phyloP scores from a whole-genome alignment of 495 filamentous ascomycete species.

The Articulospora tetracladia region DNA sequence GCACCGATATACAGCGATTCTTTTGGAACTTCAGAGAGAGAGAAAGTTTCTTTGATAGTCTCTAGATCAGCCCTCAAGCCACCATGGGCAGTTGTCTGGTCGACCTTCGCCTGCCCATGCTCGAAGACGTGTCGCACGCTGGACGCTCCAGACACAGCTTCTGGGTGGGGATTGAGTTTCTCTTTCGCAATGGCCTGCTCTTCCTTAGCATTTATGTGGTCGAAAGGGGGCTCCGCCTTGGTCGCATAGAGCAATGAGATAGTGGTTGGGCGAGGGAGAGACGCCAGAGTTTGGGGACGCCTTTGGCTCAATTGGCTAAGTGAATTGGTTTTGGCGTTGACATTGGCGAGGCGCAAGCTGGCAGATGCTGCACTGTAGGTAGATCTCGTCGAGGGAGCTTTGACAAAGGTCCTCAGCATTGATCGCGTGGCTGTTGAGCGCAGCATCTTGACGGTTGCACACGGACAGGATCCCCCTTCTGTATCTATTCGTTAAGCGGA shows the following conservation, averaged over 20 bases:
- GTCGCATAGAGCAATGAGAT: constrained; percentile 27
- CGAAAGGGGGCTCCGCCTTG: constrained; percentile 23
- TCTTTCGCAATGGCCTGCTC: constrained; percentile 46
- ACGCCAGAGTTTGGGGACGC: constrained; percentile 14
- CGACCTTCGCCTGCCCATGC: constrained; percentile 17
- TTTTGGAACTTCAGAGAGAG: constrained; percentile 68
- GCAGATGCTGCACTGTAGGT: constrained; percentile 23
- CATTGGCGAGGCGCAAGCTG: constrained; percentile 11
- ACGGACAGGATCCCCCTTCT: constrained; percentile 6
- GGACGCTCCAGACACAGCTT: constrained; percentile 53
- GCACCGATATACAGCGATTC: constrained; percentile 80
- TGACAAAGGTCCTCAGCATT: constrained; percentile 26
- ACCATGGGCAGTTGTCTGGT: constrained; percentile 46
- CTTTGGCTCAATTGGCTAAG: constrained; percentile 13
- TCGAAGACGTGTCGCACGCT: constrained; percentile 52
- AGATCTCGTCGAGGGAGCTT: constrained; percentile 18
- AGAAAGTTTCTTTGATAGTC: constrained; percentile 86
- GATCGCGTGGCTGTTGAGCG: constrained; percentile 31
- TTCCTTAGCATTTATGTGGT: constrained; percentile 44
- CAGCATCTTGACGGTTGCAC: constrained; percentile 29
- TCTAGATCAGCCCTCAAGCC: constrained; percentile 68
- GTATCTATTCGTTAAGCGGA: not conserved
- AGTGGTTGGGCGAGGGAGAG: constrained; percentile 13
- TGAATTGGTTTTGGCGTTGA: not conserved
- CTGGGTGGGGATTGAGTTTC: constrained; percentile 52